Base-by-base conservation (phyloP, 371 early-diverging fungal species). In the Zychaea mexicana region DNA sequence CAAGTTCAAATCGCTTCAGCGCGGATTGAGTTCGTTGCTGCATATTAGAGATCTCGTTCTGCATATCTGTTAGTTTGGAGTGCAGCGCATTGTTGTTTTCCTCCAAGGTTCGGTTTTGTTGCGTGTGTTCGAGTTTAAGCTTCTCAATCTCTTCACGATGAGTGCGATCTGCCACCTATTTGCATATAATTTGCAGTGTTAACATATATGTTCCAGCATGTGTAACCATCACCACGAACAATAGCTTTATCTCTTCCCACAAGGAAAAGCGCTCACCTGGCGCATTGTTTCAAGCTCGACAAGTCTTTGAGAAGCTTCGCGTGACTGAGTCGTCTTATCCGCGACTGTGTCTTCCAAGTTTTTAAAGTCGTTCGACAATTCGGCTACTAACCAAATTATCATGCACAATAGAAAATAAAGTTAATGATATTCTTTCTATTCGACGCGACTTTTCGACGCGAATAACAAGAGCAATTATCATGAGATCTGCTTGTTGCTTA, bases 301-400 rank as follows among this genome's bases (percentile, higher is more conserved):
- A 49, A 89, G 71, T 55, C 86, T 71, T 49, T 76, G 72, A 17
- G 73, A 42, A 4, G 84, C 80, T 32, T 82, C 75, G 32, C 71
- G 57, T 52, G 88, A 83, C 60, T 90, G 85, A 13, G 73, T 69
- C 62, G 89, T 88, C 59, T 89, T 89, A 30, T 65, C 70, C 2
- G 74, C 74, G 8, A 91, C 81, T 15, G 78, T 78, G 28, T 68
- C 72, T 66, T 90, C 80, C n/a, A 89, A 70, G 22, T 70, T 78
- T 24, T 69, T 42, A 19, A 85, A 76, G 46, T 83, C 74, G 5
- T 76, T 47, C 31, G 84, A 75, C 8, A 90, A 58, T 57, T 89
- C 83, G n/a, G 65, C 55, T 46, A 88, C 87, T 88, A 57, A n/a
- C n/a, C n/a, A n/a, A n/a, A n/a, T n/a, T n/a, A n/a, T n/a, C n/a